Conservation (phyloP, 768 basidiomycete species). For the Podaxis carcinomalis region DNA sequence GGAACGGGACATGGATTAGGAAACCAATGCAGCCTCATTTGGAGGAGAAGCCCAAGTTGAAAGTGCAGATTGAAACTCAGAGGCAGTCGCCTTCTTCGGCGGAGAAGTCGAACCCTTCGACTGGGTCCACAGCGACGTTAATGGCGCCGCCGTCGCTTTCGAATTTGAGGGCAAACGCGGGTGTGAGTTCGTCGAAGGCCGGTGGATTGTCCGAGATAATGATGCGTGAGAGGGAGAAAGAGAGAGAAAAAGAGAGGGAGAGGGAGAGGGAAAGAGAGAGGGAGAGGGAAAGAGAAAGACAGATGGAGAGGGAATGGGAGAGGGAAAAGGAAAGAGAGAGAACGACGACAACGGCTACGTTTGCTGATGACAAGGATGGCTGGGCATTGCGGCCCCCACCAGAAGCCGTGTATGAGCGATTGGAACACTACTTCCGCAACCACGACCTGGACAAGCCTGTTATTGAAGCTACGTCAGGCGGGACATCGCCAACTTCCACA, state of each 20-base stretch:
- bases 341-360: conserved; percentile 34
- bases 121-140: conserved; percentile 2
- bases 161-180: not conserved
- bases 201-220: conserved; percentile 7
- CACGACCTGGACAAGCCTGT: conserved; percentile 96
- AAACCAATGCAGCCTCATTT: not conserved
- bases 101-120: conserved; percentile 5
- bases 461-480: conserved; percentile 80
- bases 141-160: not conserved
- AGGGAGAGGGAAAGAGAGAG: not conserved
- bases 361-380: conserved; percentile 56
- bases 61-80: conserved; percentile 6
- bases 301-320: conserved; percentile 3
- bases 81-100: conserved; percentile 3
- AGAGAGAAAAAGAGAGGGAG: not conserved
- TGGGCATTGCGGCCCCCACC: conserved; percentile 91
- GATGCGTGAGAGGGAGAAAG: not conserved
- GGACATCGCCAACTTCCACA: conserved; percentile 67
- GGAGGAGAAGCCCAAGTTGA: conserved; percentile 11
- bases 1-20: conserved; percentile 10
- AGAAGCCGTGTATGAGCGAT: conserved; percentile 88
- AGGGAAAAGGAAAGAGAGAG: conserved; percentile 1
- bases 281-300: not conserved
- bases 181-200: not conserved
- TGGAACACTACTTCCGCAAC: conserved; percentile 94